Evolutionary conservation across 2,329 filamentous ascomycete genomes (phyloP), one percentile per base, ranked within the genome.

Genomic region (Penicillium sp.): DNA sequence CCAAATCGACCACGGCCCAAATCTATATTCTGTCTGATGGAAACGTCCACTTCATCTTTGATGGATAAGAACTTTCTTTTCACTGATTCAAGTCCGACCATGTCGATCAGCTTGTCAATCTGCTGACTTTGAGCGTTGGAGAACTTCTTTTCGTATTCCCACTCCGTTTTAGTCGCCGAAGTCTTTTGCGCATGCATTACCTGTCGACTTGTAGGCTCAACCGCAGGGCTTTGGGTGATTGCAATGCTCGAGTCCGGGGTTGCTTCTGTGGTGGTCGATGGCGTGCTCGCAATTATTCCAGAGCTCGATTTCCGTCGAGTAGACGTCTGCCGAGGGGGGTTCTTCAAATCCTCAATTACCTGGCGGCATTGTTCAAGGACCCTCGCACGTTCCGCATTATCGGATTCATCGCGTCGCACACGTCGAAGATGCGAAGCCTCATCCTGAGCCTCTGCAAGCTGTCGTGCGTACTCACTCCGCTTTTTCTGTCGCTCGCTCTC

Each of bases 11-110:
- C 85, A 0, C 75, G 72, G 0, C 72, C 75, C 0, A 88, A 67
- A 1, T 84, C 78, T 0, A 83, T 71, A 0, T 75, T 74, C 66
- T 91, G 88, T 0, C 85, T 77, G 0, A 85, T 63, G 0, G 78
- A 71, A 0, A 79, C 83, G 37, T 91, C 87, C 0, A 90, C 79
- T 41, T 79, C 83, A 0, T 75, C 72, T 61, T 90, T 90, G 66
- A 89, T 84, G 0, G 66, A 63, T 0, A 92, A 71, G 25, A 91
- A 83, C 12, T 84, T 69, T 1, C 77, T 64, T 59, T 92, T 92
- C 38, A 91, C 85, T 0, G 80, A 73, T 61, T 91, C 88, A 0
- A 92, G 75, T 0, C 89, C 88, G 41, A 88, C 84, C 83, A 91
- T 86, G 0, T 68, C 70, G 84, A 91, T 90, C 9, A 92, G 65